Conservation (phyloP, 2,329 filamentous ascomycete species). For the Cordyceps pruinosa region DNA sequence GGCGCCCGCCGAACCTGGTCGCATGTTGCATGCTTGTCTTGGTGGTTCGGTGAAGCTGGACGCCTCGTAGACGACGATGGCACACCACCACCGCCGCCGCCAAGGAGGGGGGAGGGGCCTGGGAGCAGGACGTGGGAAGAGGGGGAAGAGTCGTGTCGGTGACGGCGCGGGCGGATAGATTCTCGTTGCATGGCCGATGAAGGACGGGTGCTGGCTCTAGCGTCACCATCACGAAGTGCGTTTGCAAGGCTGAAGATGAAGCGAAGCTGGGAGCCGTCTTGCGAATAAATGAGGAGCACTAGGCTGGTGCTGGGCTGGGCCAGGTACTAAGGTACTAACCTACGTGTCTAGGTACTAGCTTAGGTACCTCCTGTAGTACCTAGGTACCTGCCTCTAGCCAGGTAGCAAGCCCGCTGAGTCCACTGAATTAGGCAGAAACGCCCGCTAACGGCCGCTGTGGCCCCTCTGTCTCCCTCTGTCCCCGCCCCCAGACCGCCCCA, state of each 20-base stretch:
- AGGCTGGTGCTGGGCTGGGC: no score
- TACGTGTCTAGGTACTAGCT: no score
- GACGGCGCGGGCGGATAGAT: neutral
- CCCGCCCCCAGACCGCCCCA: conserved; percentile 5
- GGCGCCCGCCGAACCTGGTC: neutral
- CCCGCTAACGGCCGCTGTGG: neutral
- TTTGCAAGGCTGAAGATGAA: conserved; percentile 11
- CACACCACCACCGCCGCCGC: neutral
- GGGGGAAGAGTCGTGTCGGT: neutral
- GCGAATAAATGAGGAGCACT: no score
- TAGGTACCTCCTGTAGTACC: no score
- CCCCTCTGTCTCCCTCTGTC: no score
- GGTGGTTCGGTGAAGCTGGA: neutral
- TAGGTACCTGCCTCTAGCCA: no score
- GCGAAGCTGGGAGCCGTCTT: no score
- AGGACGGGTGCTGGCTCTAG: neutral
- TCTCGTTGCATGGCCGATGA: neutral
- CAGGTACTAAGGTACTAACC: no score
- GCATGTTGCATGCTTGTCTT: neutral
- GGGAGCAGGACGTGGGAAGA: neutral
- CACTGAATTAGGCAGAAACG: neutral
- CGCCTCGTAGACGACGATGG: conserved; percentile 5
- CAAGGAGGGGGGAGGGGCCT: neutral
- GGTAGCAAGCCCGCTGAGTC: neutral
- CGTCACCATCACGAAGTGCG: neutral